Evolutionary conservation across 495 filamentous ascomycete species (phyloP), one percentile per base, ranked within the genome.

Genomic region (Lasiosphaeria hispida): DNA sequence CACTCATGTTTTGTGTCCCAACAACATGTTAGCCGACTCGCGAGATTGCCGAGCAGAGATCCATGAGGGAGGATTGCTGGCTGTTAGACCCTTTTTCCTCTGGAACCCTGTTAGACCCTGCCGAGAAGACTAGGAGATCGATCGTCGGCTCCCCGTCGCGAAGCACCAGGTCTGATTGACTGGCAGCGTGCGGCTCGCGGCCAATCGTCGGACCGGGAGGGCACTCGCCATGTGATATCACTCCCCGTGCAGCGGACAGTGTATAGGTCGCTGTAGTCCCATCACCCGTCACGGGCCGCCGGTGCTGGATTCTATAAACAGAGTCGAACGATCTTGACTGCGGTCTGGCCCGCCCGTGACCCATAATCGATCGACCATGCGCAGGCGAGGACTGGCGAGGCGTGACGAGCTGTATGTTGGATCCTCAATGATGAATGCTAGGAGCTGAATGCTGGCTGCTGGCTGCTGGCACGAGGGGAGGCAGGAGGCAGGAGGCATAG

Each of bases 201-300:
- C 23, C 14, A 30, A 30, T 30, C 2, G 23, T 5, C 23, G 23
- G 23, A 30, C 23, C 23, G 23, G 23, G 23, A 30, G 5, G 23
- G 23, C 23, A 30, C 14, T 38, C 19, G 10, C 36, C 51, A 33
- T 55, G 53, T 55, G 53, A 55, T 55, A 55, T 37, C 35, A 47
- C 30, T 48, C 42, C 41, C 9, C 42, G 41, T 34, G 10, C 15
- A 19, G 11, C 13, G 17, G 15, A 33, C 34, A 55, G 30, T 45
- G 33, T 41, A 8, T 30, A 55, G 33, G 13, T 15, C 15, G 53
- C 6, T 37, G 42, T 30, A 30, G n/a, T 55, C 53, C 53, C 53
- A 33, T 56, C 57, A 48, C 53, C 53, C 53, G 43, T 56, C 57
- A 48, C 51, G 43, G 34, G 54, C 53, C 36, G 39, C 35, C 39